Conservation (phyloP, 140 eudicot genomes). For the Ambrosia hybrid region DNA sequence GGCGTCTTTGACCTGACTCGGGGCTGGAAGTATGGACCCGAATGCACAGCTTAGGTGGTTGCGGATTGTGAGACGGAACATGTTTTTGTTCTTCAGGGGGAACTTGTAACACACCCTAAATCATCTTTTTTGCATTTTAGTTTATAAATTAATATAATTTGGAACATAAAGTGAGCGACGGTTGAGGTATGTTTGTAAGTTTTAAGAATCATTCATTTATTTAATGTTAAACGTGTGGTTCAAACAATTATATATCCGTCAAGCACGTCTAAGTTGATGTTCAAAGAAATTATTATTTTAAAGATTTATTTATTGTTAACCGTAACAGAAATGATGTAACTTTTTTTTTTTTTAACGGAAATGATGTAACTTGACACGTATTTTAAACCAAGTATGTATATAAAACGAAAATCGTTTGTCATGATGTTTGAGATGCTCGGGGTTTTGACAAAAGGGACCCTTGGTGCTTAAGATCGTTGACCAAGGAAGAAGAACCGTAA, state of each 20-base stretch:
- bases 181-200: not conserved
- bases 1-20: constrained; percentile 4
- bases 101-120: constrained; percentile 24
- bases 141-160: not conserved
- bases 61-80: not conserved
- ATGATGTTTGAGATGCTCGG: too few species aligned
- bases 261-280: not conserved
- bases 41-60: constrained; percentile 23
- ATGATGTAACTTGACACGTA: too few species aligned
- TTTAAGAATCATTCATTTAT: constrained; percentile 4
- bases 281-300: too few species aligned
- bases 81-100: constrained; percentile 23
- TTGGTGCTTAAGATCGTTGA: too few species aligned
- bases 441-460: too few species aligned
- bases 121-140: constrained; percentile 15
- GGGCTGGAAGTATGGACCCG: constrained; percentile 9
- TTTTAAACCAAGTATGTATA: too few species aligned
- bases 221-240: not conserved
- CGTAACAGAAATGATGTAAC: too few species aligned
- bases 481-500: too few species aligned
- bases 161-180: not conserved
- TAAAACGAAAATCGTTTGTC: too few species aligned
- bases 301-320: too few species aligned
- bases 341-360: too few species aligned
- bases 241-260: not conserved